Conservation (phyloP, 208 protist genomes). For the Phytomonas serpens region DNA sequence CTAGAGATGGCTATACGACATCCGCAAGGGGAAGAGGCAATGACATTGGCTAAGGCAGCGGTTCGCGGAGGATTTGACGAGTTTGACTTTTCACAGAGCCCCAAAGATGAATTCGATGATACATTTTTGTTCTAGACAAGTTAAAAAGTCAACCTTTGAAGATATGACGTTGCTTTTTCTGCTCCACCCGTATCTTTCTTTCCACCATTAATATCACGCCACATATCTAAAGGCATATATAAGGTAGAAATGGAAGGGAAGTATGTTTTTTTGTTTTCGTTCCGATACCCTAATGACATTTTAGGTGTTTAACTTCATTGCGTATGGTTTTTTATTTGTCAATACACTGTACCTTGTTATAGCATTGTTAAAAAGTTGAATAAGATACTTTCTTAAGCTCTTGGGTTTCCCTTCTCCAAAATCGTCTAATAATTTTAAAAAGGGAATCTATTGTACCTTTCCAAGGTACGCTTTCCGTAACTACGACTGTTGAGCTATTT, state of each 20-base stretch:
- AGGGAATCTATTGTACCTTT: not conserved
- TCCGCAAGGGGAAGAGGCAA: not conserved
- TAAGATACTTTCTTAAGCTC: not conserved
- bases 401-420: not conserved
- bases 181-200: not conserved
- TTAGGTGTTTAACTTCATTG: not conserved
- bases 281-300: not conserved
- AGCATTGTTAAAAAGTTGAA: constrained; percentile 10
- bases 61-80: not conserved
- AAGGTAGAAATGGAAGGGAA: not conserved
- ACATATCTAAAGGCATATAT: not conserved
- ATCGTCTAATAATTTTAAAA: not conserved
- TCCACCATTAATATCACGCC: not conserved
- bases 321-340: constrained; percentile 1
- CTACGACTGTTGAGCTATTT: constrained; percentile 12
- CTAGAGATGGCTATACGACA: not conserved
- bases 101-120: not conserved
- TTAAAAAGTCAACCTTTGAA: not conserved
- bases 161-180: not conserved
- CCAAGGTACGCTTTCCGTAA: not conserved
- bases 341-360: constrained; percentile 4
- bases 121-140: not conserved
- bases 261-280: constrained; percentile 6
- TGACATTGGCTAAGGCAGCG: not conserved
- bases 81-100: not conserved